phyloP scores from a whole-genome alignment of 2,329 filamentous ascomycete species.

The Penicillium palitans region DNA sequence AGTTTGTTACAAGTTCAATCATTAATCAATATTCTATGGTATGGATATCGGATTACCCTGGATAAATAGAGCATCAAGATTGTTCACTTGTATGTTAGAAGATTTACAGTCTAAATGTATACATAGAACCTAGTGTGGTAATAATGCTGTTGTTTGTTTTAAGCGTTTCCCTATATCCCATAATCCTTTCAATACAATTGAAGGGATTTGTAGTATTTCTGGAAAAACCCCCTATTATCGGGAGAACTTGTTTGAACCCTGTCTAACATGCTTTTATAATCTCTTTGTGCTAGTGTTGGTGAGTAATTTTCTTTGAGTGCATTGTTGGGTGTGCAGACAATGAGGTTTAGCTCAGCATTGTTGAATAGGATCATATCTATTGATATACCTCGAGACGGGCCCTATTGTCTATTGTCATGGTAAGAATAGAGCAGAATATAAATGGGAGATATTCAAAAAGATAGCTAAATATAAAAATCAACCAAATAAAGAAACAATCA shows the following conservation, averaged over 20 bases:
- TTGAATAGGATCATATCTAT: too few relatives aligned
- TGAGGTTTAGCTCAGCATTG: background rate
- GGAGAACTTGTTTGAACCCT: background rate
- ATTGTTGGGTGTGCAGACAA: background rate
- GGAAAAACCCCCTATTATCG: background rate
- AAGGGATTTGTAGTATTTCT: background rate
- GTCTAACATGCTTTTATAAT: too few relatives aligned
- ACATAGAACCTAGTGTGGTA: background rate
- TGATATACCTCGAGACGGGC: background rate
- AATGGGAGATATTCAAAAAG: background rate
- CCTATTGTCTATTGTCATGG: background rate
- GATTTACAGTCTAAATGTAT: background rate
- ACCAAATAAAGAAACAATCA: background rate
- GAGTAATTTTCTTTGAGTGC: background rate
- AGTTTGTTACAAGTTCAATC: background rate
- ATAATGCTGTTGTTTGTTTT: background rate
- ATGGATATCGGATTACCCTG: background rate
- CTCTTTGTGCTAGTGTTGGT: background rate
- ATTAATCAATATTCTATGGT: background rate
- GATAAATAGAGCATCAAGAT: too few relatives aligned
- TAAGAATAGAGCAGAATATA: background rate
- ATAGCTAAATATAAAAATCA: background rate
- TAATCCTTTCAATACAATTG: background rate
- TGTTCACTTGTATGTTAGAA: background rate
- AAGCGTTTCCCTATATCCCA: background rate